A percentile compares a stretch with the other conserved stretches of the same genome.
These are phyloP conservation scores for Lepidopterella palustris DNA, from an alignment of 495 filamentous ascomycete species.

Conservation along the genomic window DNA sequence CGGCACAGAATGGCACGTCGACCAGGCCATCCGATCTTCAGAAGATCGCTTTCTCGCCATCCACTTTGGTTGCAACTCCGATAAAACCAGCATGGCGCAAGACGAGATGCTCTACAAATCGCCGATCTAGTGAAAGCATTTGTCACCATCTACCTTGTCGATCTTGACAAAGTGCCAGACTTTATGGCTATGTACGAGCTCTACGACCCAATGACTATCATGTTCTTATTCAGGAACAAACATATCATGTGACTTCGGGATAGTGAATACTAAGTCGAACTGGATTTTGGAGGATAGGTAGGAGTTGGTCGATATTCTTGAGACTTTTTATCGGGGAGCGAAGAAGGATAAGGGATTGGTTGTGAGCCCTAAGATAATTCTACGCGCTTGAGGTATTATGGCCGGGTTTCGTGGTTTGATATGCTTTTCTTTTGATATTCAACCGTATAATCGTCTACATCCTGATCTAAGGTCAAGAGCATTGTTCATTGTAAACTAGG, in stretches of 20 bases:
- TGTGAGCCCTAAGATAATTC: conserved; percentile 71
- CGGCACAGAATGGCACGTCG: conserved; percentile 89
- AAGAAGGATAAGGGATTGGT: conserved; percentile 96
- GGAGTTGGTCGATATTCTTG: conserved; percentile 96
- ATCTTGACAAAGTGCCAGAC: conserved; percentile 91
- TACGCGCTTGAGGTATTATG: conserved; percentile 30
- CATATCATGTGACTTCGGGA: conserved; percentile 99
- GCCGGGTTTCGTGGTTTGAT: no score
- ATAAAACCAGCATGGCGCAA: background rate
- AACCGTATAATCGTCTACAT: no score
- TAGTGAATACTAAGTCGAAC: conserved; percentile 96
- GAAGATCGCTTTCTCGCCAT: conserved; percentile 93
- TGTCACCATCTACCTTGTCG: conserved; percentile 93
- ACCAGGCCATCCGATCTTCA: conserved; percentile 87
- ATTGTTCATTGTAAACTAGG: no score
- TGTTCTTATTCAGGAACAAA: conserved; percentile 97
- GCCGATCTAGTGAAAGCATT: conserved; percentile 85
- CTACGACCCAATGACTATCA: conserved; percentile 54
- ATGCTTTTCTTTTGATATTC: no score
- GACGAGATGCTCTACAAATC: conserved; percentile 32
- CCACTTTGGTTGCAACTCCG: conserved; percentile 77
- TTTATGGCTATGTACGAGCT: no score
- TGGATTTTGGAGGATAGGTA: conserved; percentile 98
- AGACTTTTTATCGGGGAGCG: conserved; percentile 93
- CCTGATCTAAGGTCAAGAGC: no score